A percentile compares a stretch with the other conserved stretches of the same genome.
phyloP scores from a whole-genome alignment of 1,284 basidiomycete species.

The Cryptococcus hybrid region DNA sequence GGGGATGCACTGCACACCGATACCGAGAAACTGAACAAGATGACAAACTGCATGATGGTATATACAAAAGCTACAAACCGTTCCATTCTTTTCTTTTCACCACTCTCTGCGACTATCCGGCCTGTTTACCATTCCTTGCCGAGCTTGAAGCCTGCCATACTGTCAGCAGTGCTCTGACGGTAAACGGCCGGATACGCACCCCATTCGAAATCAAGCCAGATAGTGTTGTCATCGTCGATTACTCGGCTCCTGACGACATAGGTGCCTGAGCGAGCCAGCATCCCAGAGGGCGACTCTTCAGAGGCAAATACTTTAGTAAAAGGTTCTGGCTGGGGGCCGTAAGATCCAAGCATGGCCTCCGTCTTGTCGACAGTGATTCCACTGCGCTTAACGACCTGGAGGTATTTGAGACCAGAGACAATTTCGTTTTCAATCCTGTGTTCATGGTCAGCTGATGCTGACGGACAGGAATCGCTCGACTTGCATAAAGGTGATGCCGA shows the following conservation, averaged over 20 bases:
- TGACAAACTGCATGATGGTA: constrained; percentile 6
- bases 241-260: constrained; percentile 55
- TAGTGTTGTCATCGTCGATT: constrained; percentile 54
- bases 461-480: constrained; percentile 6
- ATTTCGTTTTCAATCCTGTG: constrained; percentile 54
- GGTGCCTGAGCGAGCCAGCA: constrained; percentile 56
- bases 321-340: constrained; percentile 50
- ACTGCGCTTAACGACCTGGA: constrained; percentile 55
- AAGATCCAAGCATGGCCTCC: constrained; percentile 56
- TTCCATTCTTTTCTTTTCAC: too few species aligned
- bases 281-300: constrained; percentile 54
- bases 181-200: constrained; percentile 27
- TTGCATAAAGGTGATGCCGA: constrained; percentile 53
- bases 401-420: constrained; percentile 56
- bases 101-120: background rate
- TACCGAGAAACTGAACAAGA: too few species aligned
- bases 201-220: constrained; percentile 52
- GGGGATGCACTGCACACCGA: too few species aligned
- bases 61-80: background rate
- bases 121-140: constrained; percentile 46
- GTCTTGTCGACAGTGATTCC: constrained; percentile 46
- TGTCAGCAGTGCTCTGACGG: constrained; percentile 8
- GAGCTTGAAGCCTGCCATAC: constrained; percentile 46
- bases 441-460: background rate
- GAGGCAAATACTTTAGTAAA: constrained; percentile 52